Percentiles rank a stretch among this genome's conserved stretches.
Conservation (phyloP, 345 rosid species). For the Carallia pectinifolia region DNA sequence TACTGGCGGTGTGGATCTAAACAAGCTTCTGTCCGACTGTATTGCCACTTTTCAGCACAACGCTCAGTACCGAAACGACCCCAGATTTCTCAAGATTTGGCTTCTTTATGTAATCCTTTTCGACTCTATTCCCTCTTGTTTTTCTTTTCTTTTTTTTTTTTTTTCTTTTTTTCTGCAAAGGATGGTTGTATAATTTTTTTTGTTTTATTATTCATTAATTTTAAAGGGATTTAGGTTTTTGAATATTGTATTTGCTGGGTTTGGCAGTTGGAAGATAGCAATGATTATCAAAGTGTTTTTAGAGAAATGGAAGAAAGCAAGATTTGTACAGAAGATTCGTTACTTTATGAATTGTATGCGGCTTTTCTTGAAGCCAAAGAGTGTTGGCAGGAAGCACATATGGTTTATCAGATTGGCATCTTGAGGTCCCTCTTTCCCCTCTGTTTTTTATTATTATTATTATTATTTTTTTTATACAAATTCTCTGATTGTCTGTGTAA, state of each 20-base stretch:
- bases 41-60: constrained; percentile 53
- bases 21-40: constrained; percentile 50
- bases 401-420: constrained; percentile 70
- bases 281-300: constrained; percentile 54
- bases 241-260: constrained; percentile 10
- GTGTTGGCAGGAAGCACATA: constrained; percentile 57
- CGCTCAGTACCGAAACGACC: constrained; percentile 60
- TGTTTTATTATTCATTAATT: background rate
- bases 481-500: background rate
- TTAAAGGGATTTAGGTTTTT: background rate
- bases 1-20: constrained; percentile 28
- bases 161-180: too few species aligned
- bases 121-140: background rate
- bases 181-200: background rate
- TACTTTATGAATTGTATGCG: constrained; percentile 79
- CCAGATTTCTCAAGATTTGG: constrained; percentile 94
- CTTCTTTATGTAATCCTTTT: constrained; percentile 59
- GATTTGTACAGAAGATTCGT: constrained; percentile 47
- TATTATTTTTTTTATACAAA: background rate
- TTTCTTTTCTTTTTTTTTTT: background rate
- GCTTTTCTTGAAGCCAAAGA: constrained; percentile 74
- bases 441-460: background rate
- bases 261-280: constrained; percentile 57
- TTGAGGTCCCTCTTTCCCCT: constrained; percentile 44
- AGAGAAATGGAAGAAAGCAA: constrained; percentile 55